Base-by-base conservation (phyloP, 2,329 filamentous ascomycete genomes). In the Colletotrichum sp. region DNA sequence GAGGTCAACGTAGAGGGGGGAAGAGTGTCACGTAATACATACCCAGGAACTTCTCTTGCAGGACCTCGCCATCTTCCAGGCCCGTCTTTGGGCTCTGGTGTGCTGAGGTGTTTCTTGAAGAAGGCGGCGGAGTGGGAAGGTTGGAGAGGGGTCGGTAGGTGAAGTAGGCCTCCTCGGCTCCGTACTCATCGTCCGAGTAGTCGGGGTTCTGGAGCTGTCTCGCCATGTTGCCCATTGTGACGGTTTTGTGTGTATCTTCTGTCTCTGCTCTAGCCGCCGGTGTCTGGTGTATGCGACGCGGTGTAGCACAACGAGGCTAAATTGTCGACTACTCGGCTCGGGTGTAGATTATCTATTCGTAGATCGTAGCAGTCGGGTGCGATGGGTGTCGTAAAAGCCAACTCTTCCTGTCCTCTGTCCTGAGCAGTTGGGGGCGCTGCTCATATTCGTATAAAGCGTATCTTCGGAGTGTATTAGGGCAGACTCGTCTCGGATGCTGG, bases 131-230 rank as follows among this genome's bases (percentile, higher is more conserved):
- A 68, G 92, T 94, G 26, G 92, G 92, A 26, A 94, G 88, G 82
- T 92, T 93, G 34, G 92, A 94, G 68, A 94, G 87, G 12, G 92
- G 92, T 64, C 91, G 89, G 83, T 94, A 94, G 78, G 92, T 92
- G 80, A 92, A 92, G 83, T 90, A 91, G 77, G 87, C 87, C 75
- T 88, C 86, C 80, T 88, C 87, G 77, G 87, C 86, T 79, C 89
- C 88, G 78, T 86, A 86, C 72, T 89, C 87, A 79, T 89, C 86
- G 76, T 87, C 85, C 59, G 80, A 79, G 70, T 78, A 78, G 71
- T 79, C 79, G 70, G 60, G 52, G 60, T 72, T 67, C 55, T 75
- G 73, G 18, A 69, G 10, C 48, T 79, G 72, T 52, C 72, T 75
- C 63, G 77, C 67, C 72, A 77, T 70, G 52, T 48, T 78, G 70